These are phyloP conservation scores for Thermothelomyces thermophilus DNA, from an alignment of 2,329 filamentous ascomycete genomes.

Conservation along the genomic window DNA sequence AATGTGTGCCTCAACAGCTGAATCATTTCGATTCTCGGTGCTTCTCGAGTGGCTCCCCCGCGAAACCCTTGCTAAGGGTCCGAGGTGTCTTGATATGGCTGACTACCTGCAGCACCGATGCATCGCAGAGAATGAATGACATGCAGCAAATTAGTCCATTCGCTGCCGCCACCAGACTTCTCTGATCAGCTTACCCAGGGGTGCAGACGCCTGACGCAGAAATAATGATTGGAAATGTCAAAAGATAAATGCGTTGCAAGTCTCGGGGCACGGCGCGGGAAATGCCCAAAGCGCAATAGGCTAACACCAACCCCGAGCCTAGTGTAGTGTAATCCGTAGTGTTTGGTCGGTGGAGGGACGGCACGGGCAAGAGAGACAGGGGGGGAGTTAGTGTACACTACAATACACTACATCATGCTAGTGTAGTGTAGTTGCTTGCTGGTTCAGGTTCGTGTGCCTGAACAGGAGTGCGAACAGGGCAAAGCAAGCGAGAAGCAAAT, in stretches of 20 bases:
- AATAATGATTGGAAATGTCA: too few relatives aligned
- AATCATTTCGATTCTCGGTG: neutral
- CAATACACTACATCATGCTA: too few relatives aligned
- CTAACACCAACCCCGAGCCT: too few relatives aligned
- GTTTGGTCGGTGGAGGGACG: neutral
- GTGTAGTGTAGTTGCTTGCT: too few relatives aligned
- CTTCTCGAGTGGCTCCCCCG: neutral
- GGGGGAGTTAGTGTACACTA: constrained; percentile 2
- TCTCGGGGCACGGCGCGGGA: too few relatives aligned
- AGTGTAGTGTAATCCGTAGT: too few relatives aligned
- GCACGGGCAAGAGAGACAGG: neutral
- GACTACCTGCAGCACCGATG: neutral
- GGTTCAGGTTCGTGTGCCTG: too few relatives aligned
- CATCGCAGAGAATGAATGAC: neutral
- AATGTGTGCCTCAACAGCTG: too few relatives aligned
- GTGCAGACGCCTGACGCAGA: constrained; percentile 7
- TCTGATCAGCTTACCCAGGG: neutral
- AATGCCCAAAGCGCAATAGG: too few relatives aligned
- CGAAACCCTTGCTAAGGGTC: neutral
- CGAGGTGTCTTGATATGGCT: constrained; percentile 4
- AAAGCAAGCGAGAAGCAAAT: too few relatives aligned
- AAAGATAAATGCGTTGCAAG: too few relatives aligned
- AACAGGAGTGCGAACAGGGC: too few relatives aligned
- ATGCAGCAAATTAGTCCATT: neutral
- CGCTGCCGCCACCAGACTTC: neutral